Base-by-base conservation (phyloP, 352 stramenopile genomes). In the Phytopythium delawarense region DNA sequence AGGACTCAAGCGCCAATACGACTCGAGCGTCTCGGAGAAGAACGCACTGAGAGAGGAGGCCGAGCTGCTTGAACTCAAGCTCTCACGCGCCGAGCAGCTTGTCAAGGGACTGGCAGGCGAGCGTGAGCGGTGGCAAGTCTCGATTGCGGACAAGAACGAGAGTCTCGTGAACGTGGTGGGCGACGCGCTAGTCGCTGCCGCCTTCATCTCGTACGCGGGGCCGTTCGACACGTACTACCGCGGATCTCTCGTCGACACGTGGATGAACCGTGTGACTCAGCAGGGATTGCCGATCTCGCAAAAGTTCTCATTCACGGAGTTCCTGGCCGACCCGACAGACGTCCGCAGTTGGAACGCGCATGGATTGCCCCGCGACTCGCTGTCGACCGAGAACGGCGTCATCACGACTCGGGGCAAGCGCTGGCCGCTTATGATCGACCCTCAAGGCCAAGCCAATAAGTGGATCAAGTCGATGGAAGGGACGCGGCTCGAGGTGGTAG, bases 401-500 rank as follows among this genome's bases (percentile, higher is more conserved):
- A 98, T 99, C 63, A 96, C 96, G 23, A 98, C 92, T 4, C 78
- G 91, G 39, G 90, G 93, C 15, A 95, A 94, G 54, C 77, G 96
- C 2, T 99, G 96, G 96, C 96, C 96, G n/a, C 81, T 99, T 9
- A 98, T 99, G 95, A 98, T 99, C 55, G 96, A 99, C 51, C 96
- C 96, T 20, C 92, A 98, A 65, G 92, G 89, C 0, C 96, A 99
- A 60, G 96, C 92, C 11, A 99, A 98, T 67, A 98, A 97, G 61
- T 99, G 96, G 96, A 97, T 99, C 64, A 96, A 96, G 63, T 92
- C 93, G 4, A 96, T 98, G 84, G 88, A 98, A 65, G 91, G 89
- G 6, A 75, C 55, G 8, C 76, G 76, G 0, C 77, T 99, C 5
- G 86, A 96, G 49, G 86, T 98, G 5, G 88, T 98, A 7, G 95